A percentile compares a stretch with the other conserved stretches of the same genome.
Conservation (phyloP, 139 green algal genomes). For the Zygnema circumcarinatum region DNA sequence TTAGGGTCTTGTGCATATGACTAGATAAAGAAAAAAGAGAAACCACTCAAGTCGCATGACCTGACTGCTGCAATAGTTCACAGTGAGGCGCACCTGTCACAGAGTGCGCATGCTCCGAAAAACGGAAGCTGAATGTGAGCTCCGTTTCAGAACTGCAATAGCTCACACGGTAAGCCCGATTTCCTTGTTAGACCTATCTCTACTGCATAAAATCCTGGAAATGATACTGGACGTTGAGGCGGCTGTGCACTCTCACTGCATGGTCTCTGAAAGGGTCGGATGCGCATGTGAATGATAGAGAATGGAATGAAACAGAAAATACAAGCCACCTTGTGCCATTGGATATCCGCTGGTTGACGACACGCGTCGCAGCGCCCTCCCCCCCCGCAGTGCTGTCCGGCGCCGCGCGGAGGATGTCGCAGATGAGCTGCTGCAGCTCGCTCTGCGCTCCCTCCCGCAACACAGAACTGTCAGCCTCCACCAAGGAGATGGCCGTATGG, state of each 20-base stretch:
- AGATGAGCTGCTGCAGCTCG: conserved; percentile 53
- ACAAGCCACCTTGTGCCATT: not conserved
- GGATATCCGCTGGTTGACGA: not conserved
- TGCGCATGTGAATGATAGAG: too few species aligned
- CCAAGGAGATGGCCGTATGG: not conserved
- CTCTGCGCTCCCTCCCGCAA: conserved; percentile 29
- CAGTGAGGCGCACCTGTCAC: not conserved
- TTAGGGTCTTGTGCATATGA: not conserved
- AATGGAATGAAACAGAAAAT: not conserved
- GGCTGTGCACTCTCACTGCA: too few species aligned
- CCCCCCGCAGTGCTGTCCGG: conserved; percentile 16
- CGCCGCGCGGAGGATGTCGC: conserved; percentile 44
- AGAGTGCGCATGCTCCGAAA: conserved; percentile 6
- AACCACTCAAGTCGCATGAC: too few species aligned
- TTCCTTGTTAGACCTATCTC: too few species aligned
- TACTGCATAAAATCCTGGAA: too few species aligned
- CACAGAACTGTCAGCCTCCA: not conserved
- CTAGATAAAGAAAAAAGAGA: not conserved
- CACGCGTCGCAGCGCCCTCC: not conserved
- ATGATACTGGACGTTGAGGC: too few species aligned
- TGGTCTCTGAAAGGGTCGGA: too few species aligned
- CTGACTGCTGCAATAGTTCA: too few species aligned
- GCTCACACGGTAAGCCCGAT: not conserved
- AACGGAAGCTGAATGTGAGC: conserved; percentile 45
- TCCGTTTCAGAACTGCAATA: not conserved